phyloP scores from a whole-genome alignment of 2,329 filamentous ascomycete species.

The Xylariaceae sp. region DNA sequence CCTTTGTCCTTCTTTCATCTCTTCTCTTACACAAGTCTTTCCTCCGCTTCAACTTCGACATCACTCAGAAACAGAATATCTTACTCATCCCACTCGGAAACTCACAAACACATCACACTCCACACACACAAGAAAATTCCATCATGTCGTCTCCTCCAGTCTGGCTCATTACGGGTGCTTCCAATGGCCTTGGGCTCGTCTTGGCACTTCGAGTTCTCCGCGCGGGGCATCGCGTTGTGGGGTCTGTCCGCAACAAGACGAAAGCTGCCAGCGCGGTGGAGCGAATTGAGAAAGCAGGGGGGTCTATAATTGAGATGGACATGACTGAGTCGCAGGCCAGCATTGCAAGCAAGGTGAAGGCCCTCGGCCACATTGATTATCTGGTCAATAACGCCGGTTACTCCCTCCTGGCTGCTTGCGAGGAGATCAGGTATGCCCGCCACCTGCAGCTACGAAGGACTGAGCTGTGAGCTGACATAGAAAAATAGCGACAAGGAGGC shows the following conservation, averaged over 20 bases:
- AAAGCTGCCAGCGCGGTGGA: slow-evolving; percentile 33
- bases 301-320: slow-evolving; percentile 42
- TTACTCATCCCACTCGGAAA: too few species aligned
- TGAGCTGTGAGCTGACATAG: not conserved
- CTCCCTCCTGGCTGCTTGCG: slow-evolving; percentile 33
- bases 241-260: slow-evolving; percentile 40
- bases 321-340: slow-evolving; percentile 39
- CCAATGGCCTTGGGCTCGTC: slow-evolving; percentile 43
- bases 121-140: too few species aligned
- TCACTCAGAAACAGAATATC: too few species aligned
- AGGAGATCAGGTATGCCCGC: slow-evolving; percentile 38
- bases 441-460: too few species aligned
- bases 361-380: slow-evolving; percentile 39
- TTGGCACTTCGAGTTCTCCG: slow-evolving; percentile 40
- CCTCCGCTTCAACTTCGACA: too few species aligned
- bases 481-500: slow-evolving; percentile 37
- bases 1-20: too few species aligned
- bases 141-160: slow-evolving; percentile 36
- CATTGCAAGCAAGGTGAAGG: slow-evolving; percentile 37
- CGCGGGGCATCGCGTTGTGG: slow-evolving; percentile 43
- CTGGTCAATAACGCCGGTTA: slow-evolving; percentile 43
- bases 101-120: too few species aligned
- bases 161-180: slow-evolving; percentile 46
- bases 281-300: slow-evolving; percentile 39
- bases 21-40: too few species aligned